Evolutionary conservation across 177 flowering plant species (phyloP), one percentile per base, ranked within the genome.

Genomic region (Tripterygium wilfordii): DNA sequence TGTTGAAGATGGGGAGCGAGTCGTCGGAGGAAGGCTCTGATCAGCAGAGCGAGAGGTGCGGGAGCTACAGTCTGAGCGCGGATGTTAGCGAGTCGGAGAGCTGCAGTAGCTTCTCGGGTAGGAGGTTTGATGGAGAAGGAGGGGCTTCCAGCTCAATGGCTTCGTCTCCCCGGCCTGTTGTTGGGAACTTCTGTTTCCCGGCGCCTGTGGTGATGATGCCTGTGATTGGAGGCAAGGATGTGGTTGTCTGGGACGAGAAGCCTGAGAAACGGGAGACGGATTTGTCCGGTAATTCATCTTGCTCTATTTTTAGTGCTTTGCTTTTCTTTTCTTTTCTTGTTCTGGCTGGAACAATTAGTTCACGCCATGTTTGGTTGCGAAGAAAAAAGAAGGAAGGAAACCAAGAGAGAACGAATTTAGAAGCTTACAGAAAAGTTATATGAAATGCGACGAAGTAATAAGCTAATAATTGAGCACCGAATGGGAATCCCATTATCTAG

Each of bases 41-140:
- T 19, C 65, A 65, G 48, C 62, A 44, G 48, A 65, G 72, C 46
- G 69, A 74, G 46, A 58, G 78, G 15, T 66, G 72, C 31, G 82
- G 82, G 16, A 75, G 83, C 61, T 79, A 82, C 60, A 70, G 77
- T 45, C n/a, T 69, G 35, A 82, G 89, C 28, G 83, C 85, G 13
- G 85, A 82, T 44, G 70, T 82, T 13, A 79, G 83, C 49, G 89
- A 79, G 68, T 82, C 89, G 3, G 89, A 82, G 73, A 75, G 78
- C 45, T 77, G 71, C 17, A 58, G 75, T 39, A 74, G 79, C 45
- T 80, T 72, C 56, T 72, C 79, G 4, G 58, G 69, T 15, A 64
- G 66, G 13, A 54, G 69, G 4, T 72, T 62, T 33, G 70, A 68
- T 17, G 45, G 31, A 3, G 75, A 53, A 3, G 80, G 60, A 15